A percentile compares a stretch with the other conserved stretches of the same genome.
These are phyloP conservation scores for Yamadazyma sp. DNA, from an alignment of 805 yeast genomes.

Conservation along the genomic window DNA sequence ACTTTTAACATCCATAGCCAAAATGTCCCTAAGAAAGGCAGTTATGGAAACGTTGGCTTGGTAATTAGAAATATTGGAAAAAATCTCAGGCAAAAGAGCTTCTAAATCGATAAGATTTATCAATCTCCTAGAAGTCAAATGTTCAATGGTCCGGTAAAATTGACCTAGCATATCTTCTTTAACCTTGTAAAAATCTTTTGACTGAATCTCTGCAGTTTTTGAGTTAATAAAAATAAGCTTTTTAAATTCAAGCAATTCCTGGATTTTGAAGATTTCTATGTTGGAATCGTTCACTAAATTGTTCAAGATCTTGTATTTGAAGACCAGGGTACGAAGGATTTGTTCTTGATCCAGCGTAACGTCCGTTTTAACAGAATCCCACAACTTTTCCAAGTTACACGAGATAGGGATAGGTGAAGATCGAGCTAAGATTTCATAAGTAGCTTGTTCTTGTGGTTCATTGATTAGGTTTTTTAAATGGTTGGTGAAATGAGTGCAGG, in stretches of 20 bases:
- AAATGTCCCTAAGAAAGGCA: constrained; percentile 17
- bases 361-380: constrained; percentile 11
- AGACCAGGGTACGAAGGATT: constrained; percentile 17
- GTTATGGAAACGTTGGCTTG: constrained; percentile 27
- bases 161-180: constrained; percentile 40
- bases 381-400: constrained; percentile 7
- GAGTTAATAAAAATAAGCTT: constrained; percentile 21
- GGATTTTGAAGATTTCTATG: constrained; percentile 9
- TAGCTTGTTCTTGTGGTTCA: constrained; percentile 4
- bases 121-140: neutral
- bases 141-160: constrained; percentile 11
- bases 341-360: constrained; percentile 19
- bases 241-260: constrained; percentile 21
- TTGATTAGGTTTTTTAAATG: constrained; percentile 5
- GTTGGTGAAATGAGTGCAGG: constrained; percentile 1
- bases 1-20: constrained; percentile 14
- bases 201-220: constrained; percentile 1
- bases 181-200: constrained; percentile 40
- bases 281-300: constrained; percentile 14
- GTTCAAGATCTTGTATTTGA: constrained; percentile 31
- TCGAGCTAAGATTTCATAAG: constrained; percentile 12
- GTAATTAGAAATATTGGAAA: constrained; percentile 18
- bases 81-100: constrained; percentile 5
- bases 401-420: neutral
- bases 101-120: constrained; percentile 7